Evolutionary conservation across 2,329 filamentous ascomycete species (phyloP), one percentile per base, ranked within the genome.

Genomic region (Colletotrichum cordylinicola): DNA sequence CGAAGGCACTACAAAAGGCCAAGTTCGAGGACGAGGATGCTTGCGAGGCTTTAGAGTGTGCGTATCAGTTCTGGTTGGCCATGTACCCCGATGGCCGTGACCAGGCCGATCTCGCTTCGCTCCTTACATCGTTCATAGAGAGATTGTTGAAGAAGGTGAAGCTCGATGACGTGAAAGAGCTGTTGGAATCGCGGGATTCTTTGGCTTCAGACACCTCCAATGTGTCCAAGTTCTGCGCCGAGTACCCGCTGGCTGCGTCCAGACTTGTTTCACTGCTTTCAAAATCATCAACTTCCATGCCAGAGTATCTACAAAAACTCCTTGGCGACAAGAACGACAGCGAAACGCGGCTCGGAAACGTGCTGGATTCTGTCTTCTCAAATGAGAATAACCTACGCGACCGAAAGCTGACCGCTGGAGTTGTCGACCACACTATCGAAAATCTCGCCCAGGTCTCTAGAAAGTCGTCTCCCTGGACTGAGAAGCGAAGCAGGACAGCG

Each of bases 31-130:
- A 82, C 2, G 78, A 80, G 35, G 84, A 86, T 61, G 83, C 85
- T 1, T 85, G 84, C 18, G 85, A 87, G 62, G 86, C 85, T 1
- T 84, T 87, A 74, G 84, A 84, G 52, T 87, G 84, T 77, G 82
- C 83, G 65, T 85, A 82, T 21, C 79, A 82, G 24, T 79, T 83
- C 12, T 88, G 86, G 86, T 72, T 85, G 6, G 80, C 82, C 0
- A 81, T 86, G 80, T 82, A 80, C 8, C 86, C 85, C 1, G 84
- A 87, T 75, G 83, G 82, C 4, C 75, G 78, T 29, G 76, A 79
- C 8, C 77, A 81, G 21, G 64, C 78, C 2, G 83, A 84, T 29
- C 78, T 83, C 10, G 81, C 82, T 12, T 78, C 80, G 3, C 56
- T 86, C 8, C 79, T 86, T 4, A 78, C 84, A 12, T 77, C 78